Evolutionary conservation across 108 stramenopile genomes (phyloP).

Genomic region (Cyclotella distinguenda): DNA sequence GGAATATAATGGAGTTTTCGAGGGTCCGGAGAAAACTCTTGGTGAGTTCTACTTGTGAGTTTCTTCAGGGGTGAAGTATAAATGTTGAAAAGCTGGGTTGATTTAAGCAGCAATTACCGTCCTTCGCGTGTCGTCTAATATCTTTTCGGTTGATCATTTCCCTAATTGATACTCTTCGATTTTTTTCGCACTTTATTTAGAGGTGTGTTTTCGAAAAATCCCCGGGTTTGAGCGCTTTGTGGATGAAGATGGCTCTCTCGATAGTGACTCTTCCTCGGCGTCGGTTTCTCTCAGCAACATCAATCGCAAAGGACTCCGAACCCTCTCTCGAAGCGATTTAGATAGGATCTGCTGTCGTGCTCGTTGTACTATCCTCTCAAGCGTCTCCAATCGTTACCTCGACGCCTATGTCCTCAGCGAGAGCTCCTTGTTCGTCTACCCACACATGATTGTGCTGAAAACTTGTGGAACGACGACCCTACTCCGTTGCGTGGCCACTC

Average conservation of each 20-base stretch:
- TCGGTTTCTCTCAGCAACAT: constrained; percentile 19
- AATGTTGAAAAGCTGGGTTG: too few relatives aligned
- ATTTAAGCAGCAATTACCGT: too few relatives aligned
- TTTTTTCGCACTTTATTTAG: constrained; percentile 14
- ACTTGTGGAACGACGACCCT: constrained; percentile 99
- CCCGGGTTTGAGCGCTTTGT: constrained; percentile 27
- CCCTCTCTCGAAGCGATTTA: constrained; percentile 72
- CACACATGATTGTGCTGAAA: constrained; percentile 98
- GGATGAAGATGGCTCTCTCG: constrained; percentile 34
- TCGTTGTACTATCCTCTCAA: constrained; percentile 93
- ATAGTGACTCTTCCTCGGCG: constrained; percentile 23
- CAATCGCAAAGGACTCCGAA: constrained; percentile 78
- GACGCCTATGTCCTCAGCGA: constrained; percentile 98
- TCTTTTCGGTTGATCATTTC: background rate
- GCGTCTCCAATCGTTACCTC: constrained; percentile 90
- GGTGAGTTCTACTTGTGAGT: constrained; percentile 4
- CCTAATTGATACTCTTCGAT: background rate
- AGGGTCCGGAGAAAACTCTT: constrained; percentile 90
- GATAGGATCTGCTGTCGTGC: constrained; percentile 93
- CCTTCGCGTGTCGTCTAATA: background rate
- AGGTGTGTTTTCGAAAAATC: constrained; percentile 76
- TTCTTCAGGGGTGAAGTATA: too few relatives aligned
- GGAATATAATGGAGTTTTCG: constrained; percentile 84
- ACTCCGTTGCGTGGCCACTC: constrained; percentile 89
- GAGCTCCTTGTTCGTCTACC: constrained; percentile 97